These are phyloP conservation scores for Jatropha curcas DNA, from an alignment of 345 rosid genomes.

Conservation along the genomic window DNA sequence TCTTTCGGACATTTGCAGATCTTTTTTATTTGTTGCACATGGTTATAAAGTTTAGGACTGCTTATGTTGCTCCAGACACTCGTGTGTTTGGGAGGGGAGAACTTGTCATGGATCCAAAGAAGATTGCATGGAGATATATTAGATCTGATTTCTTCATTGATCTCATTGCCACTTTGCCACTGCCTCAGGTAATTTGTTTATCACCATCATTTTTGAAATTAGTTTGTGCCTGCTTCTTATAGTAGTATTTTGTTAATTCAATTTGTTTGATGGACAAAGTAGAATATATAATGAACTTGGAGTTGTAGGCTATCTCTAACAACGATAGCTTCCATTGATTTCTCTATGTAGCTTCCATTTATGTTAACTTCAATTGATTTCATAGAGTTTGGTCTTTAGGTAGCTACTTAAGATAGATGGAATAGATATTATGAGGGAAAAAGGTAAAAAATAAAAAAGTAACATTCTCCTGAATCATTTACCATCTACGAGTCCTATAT, in stretches of 20 bases:
- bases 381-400: neutral
- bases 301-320: neutral
- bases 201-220: neutral
- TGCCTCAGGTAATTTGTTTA: slow-evolving; percentile 68
- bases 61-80: slow-evolving; percentile 78
- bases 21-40: slow-evolving; percentile 81
- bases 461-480: neutral
- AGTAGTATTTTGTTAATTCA: neutral
- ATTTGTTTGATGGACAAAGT: neutral
- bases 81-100: slow-evolving; percentile 94
- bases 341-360: too few relatives aligned
- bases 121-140: slow-evolving; percentile 67
- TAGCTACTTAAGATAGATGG: neutral
- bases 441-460: too few relatives aligned
- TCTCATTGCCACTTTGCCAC: slow-evolving; percentile 83
- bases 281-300: neutral
- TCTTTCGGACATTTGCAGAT: slow-evolving; percentile 77
- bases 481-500: neutral
- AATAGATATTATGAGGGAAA: too few relatives aligned
- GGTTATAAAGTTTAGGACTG: slow-evolving; percentile 85
- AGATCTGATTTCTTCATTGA: slow-evolving; percentile 82
- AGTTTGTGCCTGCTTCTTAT: neutral
- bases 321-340: neutral
- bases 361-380: too few relatives aligned
- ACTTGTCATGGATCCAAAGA: slow-evolving; percentile 87